phyloP scores from a whole-genome alignment of 371 early-diverging fungal species.

The Conidiobolus incongruus region DNA sequence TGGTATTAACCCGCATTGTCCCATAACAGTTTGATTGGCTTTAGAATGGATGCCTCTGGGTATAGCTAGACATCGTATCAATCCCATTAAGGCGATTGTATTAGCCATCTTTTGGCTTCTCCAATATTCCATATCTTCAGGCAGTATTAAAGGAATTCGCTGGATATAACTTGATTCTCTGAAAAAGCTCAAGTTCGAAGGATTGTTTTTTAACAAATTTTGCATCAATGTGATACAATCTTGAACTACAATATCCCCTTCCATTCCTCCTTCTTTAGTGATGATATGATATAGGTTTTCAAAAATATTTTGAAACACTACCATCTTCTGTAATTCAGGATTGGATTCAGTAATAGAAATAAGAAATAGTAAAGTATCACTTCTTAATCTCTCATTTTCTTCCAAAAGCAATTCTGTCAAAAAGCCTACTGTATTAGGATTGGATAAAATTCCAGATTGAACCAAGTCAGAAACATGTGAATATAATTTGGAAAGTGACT shows the following conservation, averaged over 20 bases:
- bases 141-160: conserved; percentile 40
- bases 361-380: conserved; percentile 76
- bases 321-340: conserved; percentile 91
- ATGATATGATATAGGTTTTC: conserved; percentile 69
- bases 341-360: conserved; percentile 71
- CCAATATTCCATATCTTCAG: conserved; percentile 20
- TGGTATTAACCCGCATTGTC: conserved; percentile 36
- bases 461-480: conserved; percentile 35
- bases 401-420: conserved; percentile 85
- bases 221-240: conserved; percentile 82
- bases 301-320: conserved; percentile 92
- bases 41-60: conserved; percentile 68
- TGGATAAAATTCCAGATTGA: conserved; percentile 66
- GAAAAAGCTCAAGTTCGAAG: conserved; percentile 90
- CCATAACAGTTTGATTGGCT: conserved; percentile 66
- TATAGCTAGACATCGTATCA: conserved; percentile 70
- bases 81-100: conserved; percentile 51
- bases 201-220: conserved; percentile 78
- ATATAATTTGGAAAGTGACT: conserved; percentile 12
- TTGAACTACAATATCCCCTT: conserved; percentile 87
- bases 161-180: conserved; percentile 87
- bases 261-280: conserved; percentile 74
- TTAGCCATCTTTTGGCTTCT: conserved; percentile 58
- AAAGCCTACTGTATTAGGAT: conserved; percentile 74
- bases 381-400: conserved; percentile 79